Evolutionary conservation across 345 rosid genomes (phyloP).

Genomic region (Brassica carinata): DNA sequence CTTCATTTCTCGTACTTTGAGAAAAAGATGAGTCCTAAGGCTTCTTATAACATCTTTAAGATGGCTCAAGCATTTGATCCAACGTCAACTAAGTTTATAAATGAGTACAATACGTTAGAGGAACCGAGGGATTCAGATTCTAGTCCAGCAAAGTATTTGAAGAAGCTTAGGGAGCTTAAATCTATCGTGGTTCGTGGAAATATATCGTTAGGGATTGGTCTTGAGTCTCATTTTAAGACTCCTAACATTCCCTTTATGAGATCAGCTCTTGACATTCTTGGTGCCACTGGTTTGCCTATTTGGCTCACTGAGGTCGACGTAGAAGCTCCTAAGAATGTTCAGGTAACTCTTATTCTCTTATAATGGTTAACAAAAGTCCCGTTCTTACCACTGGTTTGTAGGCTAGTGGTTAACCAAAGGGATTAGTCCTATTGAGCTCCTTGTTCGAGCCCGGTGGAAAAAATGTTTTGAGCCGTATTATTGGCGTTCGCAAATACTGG

Average conservation of each 20-base stretch:
- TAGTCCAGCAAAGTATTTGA: constrained; percentile 51
- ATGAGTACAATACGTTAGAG: constrained; percentile 75
- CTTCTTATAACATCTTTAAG: constrained; percentile 38
- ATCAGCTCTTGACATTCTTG: constrained; percentile 63
- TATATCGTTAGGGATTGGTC: constrained; percentile 58
- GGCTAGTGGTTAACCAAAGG: neutral
- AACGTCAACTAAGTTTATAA: constrained; percentile 54
- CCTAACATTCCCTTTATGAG: constrained; percentile 73
- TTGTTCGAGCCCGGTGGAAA: neutral
- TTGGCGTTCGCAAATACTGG: too few species aligned
- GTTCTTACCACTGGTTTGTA: neutral
- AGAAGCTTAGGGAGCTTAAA: constrained; percentile 50
- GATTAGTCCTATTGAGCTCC: neutral
- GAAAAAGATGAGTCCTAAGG: constrained; percentile 49
- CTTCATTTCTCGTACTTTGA: constrained; percentile 63
- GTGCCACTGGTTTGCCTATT: constrained; percentile 53
- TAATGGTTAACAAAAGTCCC: neutral
- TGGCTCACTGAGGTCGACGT: constrained; percentile 90
- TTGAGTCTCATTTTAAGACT: constrained; percentile 59
- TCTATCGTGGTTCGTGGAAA: constrained; percentile 13
- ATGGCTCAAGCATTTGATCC: constrained; percentile 44
- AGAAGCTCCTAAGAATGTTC: constrained; percentile 20
- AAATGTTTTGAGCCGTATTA: neutral
- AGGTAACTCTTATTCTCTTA: constrained; percentile 12
- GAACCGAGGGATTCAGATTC: constrained; percentile 42